phyloP scores from a whole-genome alignment of 495 filamentous ascomycete genomes.

The Chlorociboria aeruginascens region DNA sequence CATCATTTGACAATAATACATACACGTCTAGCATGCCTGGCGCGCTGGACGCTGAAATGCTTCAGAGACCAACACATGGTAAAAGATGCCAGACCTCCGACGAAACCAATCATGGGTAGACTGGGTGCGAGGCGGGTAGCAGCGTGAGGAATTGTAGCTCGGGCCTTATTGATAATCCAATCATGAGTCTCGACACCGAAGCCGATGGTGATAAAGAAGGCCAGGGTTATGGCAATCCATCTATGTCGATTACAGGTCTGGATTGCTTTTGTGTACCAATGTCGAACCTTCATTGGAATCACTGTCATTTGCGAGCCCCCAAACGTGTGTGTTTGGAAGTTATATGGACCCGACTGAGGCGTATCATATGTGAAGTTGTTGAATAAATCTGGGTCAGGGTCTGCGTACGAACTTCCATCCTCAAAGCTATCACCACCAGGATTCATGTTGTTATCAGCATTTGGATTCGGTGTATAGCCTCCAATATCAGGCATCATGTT shows the following conservation, averaged over 20 bases:
- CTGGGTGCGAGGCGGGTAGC: background rate
- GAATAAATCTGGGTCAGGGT: background rate
- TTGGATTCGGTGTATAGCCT: background rate
- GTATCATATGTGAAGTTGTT: background rate
- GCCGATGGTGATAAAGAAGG: slow-evolving; percentile 4
- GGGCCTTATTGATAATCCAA: slow-evolving; percentile 1
- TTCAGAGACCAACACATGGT: slow-evolving; percentile 1
- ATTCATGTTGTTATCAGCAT: background rate
- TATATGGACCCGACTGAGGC: background rate
- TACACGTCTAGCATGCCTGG: background rate
- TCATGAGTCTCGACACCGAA: slow-evolving; percentile 4
- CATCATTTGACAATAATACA: background rate
- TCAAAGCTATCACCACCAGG: slow-evolving; percentile 2
- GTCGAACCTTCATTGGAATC: background rate
- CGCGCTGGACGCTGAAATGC: background rate
- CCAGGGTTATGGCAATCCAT: background rate
- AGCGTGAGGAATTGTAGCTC: background rate
- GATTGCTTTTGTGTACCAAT: slow-evolving; percentile 2
- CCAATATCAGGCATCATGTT: background rate
- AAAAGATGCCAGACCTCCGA: slow-evolving; percentile 7
- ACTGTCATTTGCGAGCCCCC: background rate
- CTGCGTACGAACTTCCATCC: slow-evolving; percentile 3
- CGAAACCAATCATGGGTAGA: slow-evolving; percentile 6
- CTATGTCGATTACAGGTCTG: background rate
- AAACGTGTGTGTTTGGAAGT: background rate